Base-by-base conservation (phyloP, 257 asterid genomes). In the Nyctanthes arbortristis region DNA sequence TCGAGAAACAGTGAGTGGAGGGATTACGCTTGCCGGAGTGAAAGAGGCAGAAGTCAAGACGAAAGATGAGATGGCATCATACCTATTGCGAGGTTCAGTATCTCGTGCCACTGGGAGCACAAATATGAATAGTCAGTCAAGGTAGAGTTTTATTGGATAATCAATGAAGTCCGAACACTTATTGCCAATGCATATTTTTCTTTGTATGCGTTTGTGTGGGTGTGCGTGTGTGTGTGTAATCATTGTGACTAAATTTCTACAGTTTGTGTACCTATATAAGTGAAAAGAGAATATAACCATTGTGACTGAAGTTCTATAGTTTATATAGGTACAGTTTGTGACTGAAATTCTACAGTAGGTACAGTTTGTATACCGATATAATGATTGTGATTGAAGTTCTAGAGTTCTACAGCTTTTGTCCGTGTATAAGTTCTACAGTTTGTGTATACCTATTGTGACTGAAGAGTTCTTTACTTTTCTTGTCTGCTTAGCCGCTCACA, bases 101-200 rank as follows among this genome's bases (percentile, higher is more conserved):
- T 60, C 87, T 57, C 99, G 99, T 58, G 99, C 99, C 36, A 94
- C 99, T 9, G 99, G 85, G 61, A 94, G 99, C 87, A 94, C 99
- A 28, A 94, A 94, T 62, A 94, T 94, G 99, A 94, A 94, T 61
- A 86, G 93, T 56, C 97, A 94, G 71, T 94, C 99, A 52, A 94
- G 99, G 99, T 89, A 47, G 20, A 2, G 28, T 32, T 73, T 40
- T 63, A n/a, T 52, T 39, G 16, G 47, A n/a, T 9, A 2, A 10
- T 39, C 47, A 34, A 33, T 43, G 27, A 33, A 24, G 6, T 32
- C 3, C 10, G 47, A 16, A 52, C 14, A 24, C 24, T 8, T 52
- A 52, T 18, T 52, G 28, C 14, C 6, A 52, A 1, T 24, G 29
- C 31, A 2, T 52, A 20, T 24, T 52, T 8, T 3, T 52, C 20